Percentiles rank a stretch among this genome's conserved stretches.
These are phyloP conservation scores for Amylocarpus encephaloides DNA, from an alignment of 2,329 filamentous ascomycete genomes.

Conservation along the genomic window DNA sequence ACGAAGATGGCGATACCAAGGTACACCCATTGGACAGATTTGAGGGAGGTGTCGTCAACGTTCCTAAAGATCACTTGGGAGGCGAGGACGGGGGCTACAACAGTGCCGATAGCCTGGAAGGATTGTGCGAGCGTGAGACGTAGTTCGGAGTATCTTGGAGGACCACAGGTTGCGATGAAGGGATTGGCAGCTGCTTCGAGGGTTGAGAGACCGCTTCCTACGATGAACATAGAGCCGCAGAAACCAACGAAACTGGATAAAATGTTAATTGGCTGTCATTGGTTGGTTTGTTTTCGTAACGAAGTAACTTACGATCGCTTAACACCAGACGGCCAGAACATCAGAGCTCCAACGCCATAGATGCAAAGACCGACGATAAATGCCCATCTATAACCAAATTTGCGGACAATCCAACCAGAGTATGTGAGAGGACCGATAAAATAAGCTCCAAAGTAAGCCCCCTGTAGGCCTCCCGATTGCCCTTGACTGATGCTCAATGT, in stretches of 20 bases:
- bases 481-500: constrained; percentile 54
- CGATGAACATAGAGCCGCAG: constrained; percentile 48
- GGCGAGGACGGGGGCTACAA: constrained; percentile 66
- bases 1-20: constrained; percentile 71
- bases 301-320: constrained; percentile 21
- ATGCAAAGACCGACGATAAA: constrained; percentile 71
- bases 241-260: constrained; percentile 22
- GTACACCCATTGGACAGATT: constrained; percentile 78
- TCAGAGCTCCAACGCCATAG: constrained; percentile 68
- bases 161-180: constrained; percentile 64
- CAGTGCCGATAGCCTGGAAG: constrained; percentile 66
- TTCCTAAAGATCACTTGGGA: constrained; percentile 62
- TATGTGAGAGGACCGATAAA: constrained; percentile 59
- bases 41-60: constrained; percentile 43
- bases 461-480: constrained; percentile 58
- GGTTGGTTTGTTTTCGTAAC: background rate
- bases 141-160: constrained; percentile 65
- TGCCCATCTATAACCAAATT: constrained; percentile 69
- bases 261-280: background rate
- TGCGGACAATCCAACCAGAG: constrained; percentile 63
- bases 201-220: constrained; percentile 68
- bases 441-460: constrained; percentile 66
- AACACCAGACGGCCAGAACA: constrained; percentile 76
- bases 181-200: constrained; percentile 77
- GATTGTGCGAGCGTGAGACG: constrained; percentile 70